A percentile compares a stretch with the other conserved stretches of the same genome.
Evolutionary conservation across 2,329 filamentous ascomycete species (phyloP).

Genomic region (Neurospora sp.): DNA sequence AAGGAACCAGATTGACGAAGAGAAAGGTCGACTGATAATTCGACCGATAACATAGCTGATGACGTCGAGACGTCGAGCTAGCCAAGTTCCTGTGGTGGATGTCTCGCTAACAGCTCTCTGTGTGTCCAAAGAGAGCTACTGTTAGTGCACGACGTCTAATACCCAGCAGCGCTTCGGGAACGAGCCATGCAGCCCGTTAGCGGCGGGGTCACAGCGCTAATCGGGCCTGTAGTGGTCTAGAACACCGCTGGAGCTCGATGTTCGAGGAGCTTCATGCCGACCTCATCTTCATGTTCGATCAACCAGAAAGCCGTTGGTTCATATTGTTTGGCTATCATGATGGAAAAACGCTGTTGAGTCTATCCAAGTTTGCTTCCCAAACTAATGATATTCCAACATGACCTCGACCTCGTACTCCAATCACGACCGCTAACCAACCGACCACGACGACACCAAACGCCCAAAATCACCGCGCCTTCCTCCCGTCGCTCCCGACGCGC

Average conservation of each 20-base stretch:
- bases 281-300: too few species aligned
- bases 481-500: too few species aligned
- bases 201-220: neutral
- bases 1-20: neutral
- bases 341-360: too few species aligned
- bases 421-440: too few species aligned
- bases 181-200: neutral
- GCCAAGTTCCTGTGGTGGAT: neutral
- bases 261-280: too few species aligned
- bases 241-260: neutral
- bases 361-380: too few species aligned
- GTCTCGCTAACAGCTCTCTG: neutral
- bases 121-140: fast-evolving
- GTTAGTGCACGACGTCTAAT: neutral
- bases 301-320: too few species aligned
- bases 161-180: neutral
- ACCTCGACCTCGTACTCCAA: too few species aligned
- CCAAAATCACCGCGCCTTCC: too few species aligned
- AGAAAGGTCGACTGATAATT: neutral
- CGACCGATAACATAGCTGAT: neutral
- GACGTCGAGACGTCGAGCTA: neutral
- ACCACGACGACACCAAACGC: too few species aligned
- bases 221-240: neutral
- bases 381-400: too few species aligned
- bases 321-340: too few species aligned